phyloP scores from a whole-genome alignment of 164 flowering plant genomes.

The Protea cynaroides region DNA sequence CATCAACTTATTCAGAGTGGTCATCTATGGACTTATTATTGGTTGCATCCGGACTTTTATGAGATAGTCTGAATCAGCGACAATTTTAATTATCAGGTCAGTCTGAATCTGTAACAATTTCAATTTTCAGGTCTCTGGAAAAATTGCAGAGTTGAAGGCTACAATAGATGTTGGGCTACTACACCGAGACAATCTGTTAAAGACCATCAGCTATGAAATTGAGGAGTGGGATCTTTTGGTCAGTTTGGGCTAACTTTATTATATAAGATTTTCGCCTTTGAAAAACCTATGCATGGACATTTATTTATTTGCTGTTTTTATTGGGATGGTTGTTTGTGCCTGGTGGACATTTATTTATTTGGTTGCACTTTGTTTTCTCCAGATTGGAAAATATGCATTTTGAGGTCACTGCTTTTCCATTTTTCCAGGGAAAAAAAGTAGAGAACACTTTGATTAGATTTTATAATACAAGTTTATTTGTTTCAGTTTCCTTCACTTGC shows the following conservation, averaged over 20 bases:
- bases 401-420: too few relatives aligned
- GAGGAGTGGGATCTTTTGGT: slow-evolving; percentile 78
- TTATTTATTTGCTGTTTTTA: too few relatives aligned
- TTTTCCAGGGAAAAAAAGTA: too few relatives aligned
- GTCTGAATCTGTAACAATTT: background rate
- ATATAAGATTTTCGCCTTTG: background rate
- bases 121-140: slow-evolving; percentile 55
- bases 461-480: too few relatives aligned
- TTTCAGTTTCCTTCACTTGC: background rate
- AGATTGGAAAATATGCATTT: too few relatives aligned
- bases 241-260: slow-evolving; percentile 14
- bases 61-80: background rate
- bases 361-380: too few relatives aligned
- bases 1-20: background rate
- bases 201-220: slow-evolving; percentile 47
- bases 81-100: slow-evolving; percentile 10
- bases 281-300: background rate
- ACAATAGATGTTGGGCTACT: slow-evolving; percentile 69
- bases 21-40: background rate
- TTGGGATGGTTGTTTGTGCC: too few relatives aligned
- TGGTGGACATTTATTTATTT: too few relatives aligned
- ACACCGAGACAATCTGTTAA: slow-evolving; percentile 49
- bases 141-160: slow-evolving; percentile 60
- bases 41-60: background rate
- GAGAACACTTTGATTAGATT: too few relatives aligned